Percentiles rank a stretch among this genome's conserved stretches.
Conservation (phyloP, 2,329 filamentous ascomycete species). For the Xylaria polymorpha region DNA sequence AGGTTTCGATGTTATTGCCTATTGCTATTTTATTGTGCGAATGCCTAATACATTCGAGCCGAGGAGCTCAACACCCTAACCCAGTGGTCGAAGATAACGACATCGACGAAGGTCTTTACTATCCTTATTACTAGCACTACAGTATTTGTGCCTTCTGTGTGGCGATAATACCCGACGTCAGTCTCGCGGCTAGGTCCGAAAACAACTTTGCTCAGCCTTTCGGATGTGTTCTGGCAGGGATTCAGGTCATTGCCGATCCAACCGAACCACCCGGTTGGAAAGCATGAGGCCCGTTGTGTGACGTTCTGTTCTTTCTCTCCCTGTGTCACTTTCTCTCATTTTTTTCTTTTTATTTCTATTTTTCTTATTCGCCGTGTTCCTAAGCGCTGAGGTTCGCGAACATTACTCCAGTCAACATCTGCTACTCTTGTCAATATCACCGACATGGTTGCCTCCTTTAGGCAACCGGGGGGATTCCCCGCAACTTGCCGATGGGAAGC, state of each 20-base stretch:
- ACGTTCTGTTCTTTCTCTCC: neutral
- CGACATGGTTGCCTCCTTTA: constrained; percentile 14
- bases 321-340: neutral
- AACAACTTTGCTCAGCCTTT: neutral
- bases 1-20: neutral
- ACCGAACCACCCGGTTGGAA: constrained; percentile 19
- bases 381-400: neutral
- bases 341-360: neutral
- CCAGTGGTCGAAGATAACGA: neutral
- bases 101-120: constrained; percentile 1
- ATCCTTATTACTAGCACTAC: neutral
- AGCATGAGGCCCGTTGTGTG: constrained; percentile 3
- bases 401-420: neutral
- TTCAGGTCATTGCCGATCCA: neutral
- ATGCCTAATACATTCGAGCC: neutral
- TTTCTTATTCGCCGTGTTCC: neutral
- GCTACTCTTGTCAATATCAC: neutral
- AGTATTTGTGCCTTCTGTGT: neutral
- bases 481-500: constrained; percentile 16
- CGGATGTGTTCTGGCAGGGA: neutral
- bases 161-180: neutral
- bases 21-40: neutral
- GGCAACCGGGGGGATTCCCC: neutral
- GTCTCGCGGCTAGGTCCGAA: neutral
- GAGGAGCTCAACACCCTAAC: neutral